Conservation (phyloP, 2,329 filamentous ascomycete species). For the Ilyonectria mors-panacis region DNA sequence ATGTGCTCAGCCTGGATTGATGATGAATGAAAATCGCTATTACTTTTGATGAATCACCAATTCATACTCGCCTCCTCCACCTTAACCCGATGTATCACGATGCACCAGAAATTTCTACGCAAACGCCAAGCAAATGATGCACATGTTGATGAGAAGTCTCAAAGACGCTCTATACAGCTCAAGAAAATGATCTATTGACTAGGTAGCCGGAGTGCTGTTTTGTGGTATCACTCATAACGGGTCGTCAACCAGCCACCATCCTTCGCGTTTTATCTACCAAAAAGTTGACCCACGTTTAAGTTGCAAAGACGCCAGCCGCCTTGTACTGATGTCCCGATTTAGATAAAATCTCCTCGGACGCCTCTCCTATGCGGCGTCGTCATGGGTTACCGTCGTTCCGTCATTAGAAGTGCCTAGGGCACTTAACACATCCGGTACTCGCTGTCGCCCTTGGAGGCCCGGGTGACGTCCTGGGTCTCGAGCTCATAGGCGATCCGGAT, state of each 20-base stretch:
- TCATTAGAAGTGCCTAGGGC: slow-evolving; percentile 42
- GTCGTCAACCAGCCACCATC: slow-evolving; percentile 45
- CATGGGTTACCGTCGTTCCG: slow-evolving; percentile 35
- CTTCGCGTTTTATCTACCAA: slow-evolving; percentile 44
- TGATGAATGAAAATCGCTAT: slow-evolving; percentile 36
- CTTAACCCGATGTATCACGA: no score
- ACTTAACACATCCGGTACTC: slow-evolving; percentile 84
- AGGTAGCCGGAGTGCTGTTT: slow-evolving; percentile 46
- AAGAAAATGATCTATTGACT: slow-evolving; percentile 49
- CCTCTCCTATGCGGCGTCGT: slow-evolving; percentile 2
- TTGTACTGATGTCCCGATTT: slow-evolving; percentile 38
- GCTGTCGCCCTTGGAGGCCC: slow-evolving; percentile 78
- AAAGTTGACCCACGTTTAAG: slow-evolving; percentile 37
- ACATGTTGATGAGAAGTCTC: background rate
- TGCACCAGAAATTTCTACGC: background rate
- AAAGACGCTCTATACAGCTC: slow-evolving; percentile 19
- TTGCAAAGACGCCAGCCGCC: slow-evolving; percentile 48
- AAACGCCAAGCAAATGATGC: background rate
- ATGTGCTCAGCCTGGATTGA: slow-evolving; percentile 26
- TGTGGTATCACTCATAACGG: slow-evolving; percentile 50
- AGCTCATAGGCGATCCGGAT: slow-evolving; percentile 89
- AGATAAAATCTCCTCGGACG: slow-evolving; percentile 35
- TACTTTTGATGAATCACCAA: slow-evolving; percentile 27
- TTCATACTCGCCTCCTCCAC: background rate
- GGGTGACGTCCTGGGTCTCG: slow-evolving; percentile 80